Conservation (phyloP, 768 basidiomycete species). For the Mycena kentingensis region DNA sequence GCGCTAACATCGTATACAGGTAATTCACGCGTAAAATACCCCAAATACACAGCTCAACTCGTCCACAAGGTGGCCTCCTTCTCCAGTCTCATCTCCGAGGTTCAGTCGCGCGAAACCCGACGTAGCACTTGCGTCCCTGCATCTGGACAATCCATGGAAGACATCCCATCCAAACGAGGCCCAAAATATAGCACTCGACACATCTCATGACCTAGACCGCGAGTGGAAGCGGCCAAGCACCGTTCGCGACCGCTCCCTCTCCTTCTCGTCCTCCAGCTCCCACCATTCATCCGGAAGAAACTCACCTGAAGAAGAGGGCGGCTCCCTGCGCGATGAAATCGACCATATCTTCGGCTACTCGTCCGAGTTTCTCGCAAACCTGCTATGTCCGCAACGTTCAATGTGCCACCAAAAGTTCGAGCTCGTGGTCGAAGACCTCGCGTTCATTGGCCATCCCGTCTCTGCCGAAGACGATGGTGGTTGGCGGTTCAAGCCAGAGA, state of each 20-base stretch:
- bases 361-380: conserved; percentile 74
- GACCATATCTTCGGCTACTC: conserved; percentile 79
- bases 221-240: conserved; percentile 62
- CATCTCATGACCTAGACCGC: conserved; percentile 50
- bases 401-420: conserved; percentile 96
- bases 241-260: conserved; percentile 51
- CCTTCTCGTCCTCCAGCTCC: conserved; percentile 49
- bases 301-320: conserved; percentile 51
- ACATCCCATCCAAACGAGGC: conserved; percentile 56
- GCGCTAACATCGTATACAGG: conserved; percentile 74
- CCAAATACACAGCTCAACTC: conserved; percentile 4
- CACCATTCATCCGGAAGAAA: conserved; percentile 52
- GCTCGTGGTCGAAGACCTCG: conserved; percentile 86
- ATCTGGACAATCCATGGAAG: conserved; percentile 75
- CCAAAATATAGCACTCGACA: conserved; percentile 27
- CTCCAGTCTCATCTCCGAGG: conserved; percentile 62
- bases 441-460: conserved; percentile 94
- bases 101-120: conserved; percentile 70
- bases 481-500: conserved; percentile 78
- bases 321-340: conserved; percentile 50
- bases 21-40: conserved; percentile 8
- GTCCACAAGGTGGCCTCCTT: conserved; percentile 65
- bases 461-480: conserved; percentile 70
- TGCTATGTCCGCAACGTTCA: conserved; percentile 75
- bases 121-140: conserved; percentile 44